Base-by-base conservation (phyloP, 1,284 basidiomycete genomes). In the Trichosporon sp. region DNA sequence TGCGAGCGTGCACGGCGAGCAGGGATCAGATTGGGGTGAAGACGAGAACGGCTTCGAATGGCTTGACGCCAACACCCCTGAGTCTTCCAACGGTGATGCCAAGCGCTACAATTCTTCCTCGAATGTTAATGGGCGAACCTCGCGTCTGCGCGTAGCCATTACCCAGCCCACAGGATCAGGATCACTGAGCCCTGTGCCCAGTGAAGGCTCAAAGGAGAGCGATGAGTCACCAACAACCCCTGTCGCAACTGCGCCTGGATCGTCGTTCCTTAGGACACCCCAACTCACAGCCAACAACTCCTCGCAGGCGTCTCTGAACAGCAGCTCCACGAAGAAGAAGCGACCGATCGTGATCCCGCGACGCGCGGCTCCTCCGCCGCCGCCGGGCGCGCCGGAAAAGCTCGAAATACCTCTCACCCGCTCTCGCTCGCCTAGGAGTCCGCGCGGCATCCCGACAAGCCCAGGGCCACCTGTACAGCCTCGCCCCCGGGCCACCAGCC, bases 1-100 rank as follows among this genome's bases (percentile, higher is more conserved):
- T 70, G 78, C 76, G 21, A 79, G 77, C 65, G 69, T 83, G 4
- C 77, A 82, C 67, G 82, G 82, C 31, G 82, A 83, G 69, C 80
- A 81, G 71, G 82, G 82, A 4, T 76, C 75, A 16, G 82, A 83
- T 67, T 83, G 82, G 82, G 82, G 81, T 10, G 81, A 83, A 11
- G 82, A 82, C 70, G 81, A 83, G 68, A 75, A 73, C 31, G 75
- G 75, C 5, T 81, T 79, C 46, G 82, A 82, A 72, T 83, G 82
- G 82, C 65, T 82, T 31, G 82, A 83, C 71, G 76, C 73, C 37
- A 69, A 72, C 10, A 74, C 72, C 31, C 77, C 76, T 1, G 76
- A 75, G 68, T 78, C 77, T 12, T 59, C 65, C 14, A 81, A 81
- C 73, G 80, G 79, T 6, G 48, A 69, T 8, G 74, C 56, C 43